These are phyloP conservation scores for Picea sitchensis DNA, from an alignment of 75 land plant genomes.

Conservation along the genomic window DNA sequence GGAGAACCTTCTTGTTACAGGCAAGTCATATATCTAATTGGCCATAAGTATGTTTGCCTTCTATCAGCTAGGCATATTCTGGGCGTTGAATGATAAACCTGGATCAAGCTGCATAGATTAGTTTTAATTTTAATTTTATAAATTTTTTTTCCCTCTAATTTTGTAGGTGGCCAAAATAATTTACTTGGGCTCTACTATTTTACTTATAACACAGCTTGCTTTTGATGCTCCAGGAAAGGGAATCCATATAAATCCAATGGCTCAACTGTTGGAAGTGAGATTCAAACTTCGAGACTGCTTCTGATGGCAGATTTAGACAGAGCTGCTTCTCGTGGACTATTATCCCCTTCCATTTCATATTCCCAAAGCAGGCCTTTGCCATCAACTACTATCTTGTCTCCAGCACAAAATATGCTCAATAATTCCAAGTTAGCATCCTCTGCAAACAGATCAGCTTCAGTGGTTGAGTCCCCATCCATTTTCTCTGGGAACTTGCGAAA, in stretches of 20 bases:
- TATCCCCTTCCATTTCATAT: background rate
- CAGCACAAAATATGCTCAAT: background rate
- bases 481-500: background rate
- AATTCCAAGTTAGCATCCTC: background rate
- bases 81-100: no score
- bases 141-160: background rate
- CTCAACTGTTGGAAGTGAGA: background rate
- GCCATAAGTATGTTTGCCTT: background rate
- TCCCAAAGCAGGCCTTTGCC: background rate
- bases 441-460: background rate
- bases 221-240: conserved; percentile 7
- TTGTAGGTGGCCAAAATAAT: background rate
- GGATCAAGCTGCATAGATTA: no score
- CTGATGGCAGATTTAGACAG: background rate
- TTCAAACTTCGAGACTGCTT: background rate
- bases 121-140: background rate
- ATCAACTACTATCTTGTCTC: background rate
- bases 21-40: background rate
- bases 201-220: background rate
- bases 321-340: conserved; percentile 4
- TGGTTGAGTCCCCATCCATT: background rate
- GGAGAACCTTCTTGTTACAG: conserved; percentile 3
- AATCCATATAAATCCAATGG: background rate
- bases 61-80: background rate
- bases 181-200: background rate